Conservation (phyloP, 2,329 filamentous ascomycete genomes). For the Blumeria hordei region DNA sequence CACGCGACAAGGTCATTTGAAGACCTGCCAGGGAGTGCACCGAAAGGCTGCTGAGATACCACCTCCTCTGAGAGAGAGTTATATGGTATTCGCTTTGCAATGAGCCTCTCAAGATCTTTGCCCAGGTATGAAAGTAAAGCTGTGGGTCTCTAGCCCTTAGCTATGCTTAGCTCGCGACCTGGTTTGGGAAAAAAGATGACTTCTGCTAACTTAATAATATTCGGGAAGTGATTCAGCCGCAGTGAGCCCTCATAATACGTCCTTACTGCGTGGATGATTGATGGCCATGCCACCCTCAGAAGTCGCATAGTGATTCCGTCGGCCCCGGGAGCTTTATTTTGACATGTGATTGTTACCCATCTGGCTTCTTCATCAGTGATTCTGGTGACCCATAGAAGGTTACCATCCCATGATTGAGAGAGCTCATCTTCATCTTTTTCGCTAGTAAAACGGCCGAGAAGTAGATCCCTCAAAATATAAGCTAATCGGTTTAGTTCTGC, state of each 20-base stretch:
- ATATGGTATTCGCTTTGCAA: background rate
- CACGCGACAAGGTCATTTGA: no score
- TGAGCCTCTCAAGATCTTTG: background rate
- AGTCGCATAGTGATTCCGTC: no score
- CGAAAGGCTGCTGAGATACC: no score
- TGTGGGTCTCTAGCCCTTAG: background rate
- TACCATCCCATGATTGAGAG: no score
- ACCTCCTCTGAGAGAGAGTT: no score
- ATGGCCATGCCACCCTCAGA: no score
- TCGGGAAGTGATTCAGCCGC: no score
- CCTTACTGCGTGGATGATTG: no score
- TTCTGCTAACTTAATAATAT: background rate
- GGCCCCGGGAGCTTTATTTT: background rate
- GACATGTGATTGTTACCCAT: background rate
- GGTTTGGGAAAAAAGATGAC: background rate
- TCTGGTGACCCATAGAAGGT: background rate
- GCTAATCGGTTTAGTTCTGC: constrained; percentile 7
- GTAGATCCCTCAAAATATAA: background rate
- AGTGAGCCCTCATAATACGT: no score
- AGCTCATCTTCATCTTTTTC: background rate
- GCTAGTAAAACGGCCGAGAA: background rate
- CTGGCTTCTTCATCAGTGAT: background rate
- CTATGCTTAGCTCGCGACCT: background rate
- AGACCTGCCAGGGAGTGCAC: no score
- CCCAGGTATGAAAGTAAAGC: background rate